Evolutionary conservation across 495 filamentous ascomycete species (phyloP), one percentile per base, ranked within the genome.

Genomic region (Tuber melanosporum): DNA sequence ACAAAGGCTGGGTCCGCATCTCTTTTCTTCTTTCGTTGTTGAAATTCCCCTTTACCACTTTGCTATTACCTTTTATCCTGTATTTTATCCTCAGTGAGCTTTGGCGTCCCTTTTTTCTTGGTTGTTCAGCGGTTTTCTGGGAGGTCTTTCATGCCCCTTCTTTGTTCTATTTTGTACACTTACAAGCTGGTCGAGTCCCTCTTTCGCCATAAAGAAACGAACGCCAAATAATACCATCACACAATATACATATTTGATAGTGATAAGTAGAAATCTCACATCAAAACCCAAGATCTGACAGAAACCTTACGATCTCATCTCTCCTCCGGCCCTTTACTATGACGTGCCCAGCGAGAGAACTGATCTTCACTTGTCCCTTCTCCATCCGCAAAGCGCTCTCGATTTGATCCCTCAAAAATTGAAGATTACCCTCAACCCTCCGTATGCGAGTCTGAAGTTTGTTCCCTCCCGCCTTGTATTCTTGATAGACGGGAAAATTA

Each of bases 401-500:
- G 66, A 93, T 36, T n/a, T 78, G 62, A 6, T 75, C 36, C 75
- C 85, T 85, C 46, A 95, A 81, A 7, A 86, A 87, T 39, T 84
- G 82, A 73, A 89, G 74, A 83, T 94, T 89, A 42, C 95, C 95
- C 76, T 93, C 90, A 57, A 93, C 88, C 84, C 92, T 93, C 81
- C 92, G 90, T 73, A 99, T 86, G 79, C 88, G 84, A 7, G 95
- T 97, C 80, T 91, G 84, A 81, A 91, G 89, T 78, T 90, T 86
- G 75, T 92, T 96, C 3, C 94, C 93, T 41, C 93, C 93, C 32
- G 89, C 87, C 85, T 94, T 95, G 74, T 84, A 84, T 73, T 89
- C 85, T 6, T 90, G 85, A 84, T 99, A 99, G n/a, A 98, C 89
- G 19, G 93, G 90, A 3, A 94, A 85, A 78, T 94, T 89, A 73